phyloP scores from a whole-genome alignment of 257 asterid species.

The Marsdenia floribunda region DNA sequence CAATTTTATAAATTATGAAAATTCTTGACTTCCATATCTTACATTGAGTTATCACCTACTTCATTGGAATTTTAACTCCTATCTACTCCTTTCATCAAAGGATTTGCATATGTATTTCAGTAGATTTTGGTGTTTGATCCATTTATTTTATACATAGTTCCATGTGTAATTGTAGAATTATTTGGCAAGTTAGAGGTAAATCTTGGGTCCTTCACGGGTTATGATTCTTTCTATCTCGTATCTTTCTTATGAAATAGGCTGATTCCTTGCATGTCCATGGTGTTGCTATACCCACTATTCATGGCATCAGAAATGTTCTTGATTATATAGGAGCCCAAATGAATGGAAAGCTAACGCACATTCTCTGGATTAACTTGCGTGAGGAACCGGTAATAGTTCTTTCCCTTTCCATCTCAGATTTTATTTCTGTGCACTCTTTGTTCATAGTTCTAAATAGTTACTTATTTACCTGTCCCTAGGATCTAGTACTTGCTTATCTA shows the following conservation, averaged over 20 bases:
- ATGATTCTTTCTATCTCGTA: background rate
- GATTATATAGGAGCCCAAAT: constrained; percentile 69
- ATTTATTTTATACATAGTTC: background rate
- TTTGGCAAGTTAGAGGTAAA: background rate
- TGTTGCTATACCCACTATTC: constrained; percentile 92
- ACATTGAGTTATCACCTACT: background rate
- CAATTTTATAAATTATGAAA: background rate
- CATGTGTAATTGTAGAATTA: background rate
- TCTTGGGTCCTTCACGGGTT: background rate
- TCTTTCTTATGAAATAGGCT: constrained; percentile 42
- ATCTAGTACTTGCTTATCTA: background rate
- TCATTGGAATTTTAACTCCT: background rate
- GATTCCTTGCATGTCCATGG: constrained; percentile 82
- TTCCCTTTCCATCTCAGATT: background rate
- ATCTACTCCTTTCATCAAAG: background rate
- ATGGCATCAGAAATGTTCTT: constrained; percentile 91
- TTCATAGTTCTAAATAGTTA: background rate
- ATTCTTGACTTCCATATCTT: background rate
- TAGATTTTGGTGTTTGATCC: background rate
- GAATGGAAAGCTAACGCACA: constrained; percentile 51
- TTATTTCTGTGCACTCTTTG: background rate
- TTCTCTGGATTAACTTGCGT: constrained; percentile 90
- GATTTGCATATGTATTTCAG: background rate
- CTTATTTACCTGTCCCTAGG: background rate
- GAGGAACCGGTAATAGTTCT: constrained; percentile 85